Evolutionary conservation across 371 early-diverging fungal genomes (phyloP).

Genomic region (Mucor piriformis): DNA sequence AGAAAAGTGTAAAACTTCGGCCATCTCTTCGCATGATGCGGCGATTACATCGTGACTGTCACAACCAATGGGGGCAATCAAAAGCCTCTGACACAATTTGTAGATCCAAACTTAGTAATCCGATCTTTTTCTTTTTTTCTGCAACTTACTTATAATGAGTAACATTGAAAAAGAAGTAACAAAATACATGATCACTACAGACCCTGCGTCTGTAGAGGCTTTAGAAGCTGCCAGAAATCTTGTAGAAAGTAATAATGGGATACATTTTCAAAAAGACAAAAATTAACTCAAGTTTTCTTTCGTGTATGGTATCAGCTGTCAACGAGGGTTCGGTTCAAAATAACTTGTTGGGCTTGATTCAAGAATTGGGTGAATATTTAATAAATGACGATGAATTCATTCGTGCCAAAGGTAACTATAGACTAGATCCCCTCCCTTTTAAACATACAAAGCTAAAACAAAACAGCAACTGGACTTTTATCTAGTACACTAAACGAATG

Average conservation of each 20-base stretch:
- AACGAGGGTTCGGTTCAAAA: constrained; percentile 43
- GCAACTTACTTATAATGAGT: constrained; percentile 13
- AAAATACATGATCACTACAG: constrained; percentile 49
- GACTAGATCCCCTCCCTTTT: background rate
- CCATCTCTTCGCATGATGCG: too few species aligned
- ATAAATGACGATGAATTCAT: constrained; percentile 82
- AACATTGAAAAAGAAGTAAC: constrained; percentile 42
- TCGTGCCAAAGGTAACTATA: constrained; percentile 77
- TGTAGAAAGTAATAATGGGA: constrained; percentile 28
- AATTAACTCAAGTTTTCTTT: background rate
- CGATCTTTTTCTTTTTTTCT: too few species aligned
- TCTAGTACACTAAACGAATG: constrained; percentile 53
- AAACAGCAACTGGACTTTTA: constrained; percentile 52
- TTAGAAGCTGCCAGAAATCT: constrained; percentile 30
- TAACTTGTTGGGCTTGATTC: constrained; percentile 70
- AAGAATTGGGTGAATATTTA: constrained; percentile 76
- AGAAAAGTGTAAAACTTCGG: too few species aligned
- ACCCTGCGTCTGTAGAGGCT: constrained; percentile 39
- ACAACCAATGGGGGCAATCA: too few species aligned
- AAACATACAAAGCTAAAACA: background rate
- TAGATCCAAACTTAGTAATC: too few species aligned
- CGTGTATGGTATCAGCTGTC: constrained; percentile 45
- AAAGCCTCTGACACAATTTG: too few species aligned
- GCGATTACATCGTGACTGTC: too few species aligned
- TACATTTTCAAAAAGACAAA: too few species aligned